A percentile compares a stretch with the other conserved stretches of the same genome.
phyloP scores from a whole-genome alignment of 495 filamentous ascomycete genomes.

The Daldinia loculata region DNA sequence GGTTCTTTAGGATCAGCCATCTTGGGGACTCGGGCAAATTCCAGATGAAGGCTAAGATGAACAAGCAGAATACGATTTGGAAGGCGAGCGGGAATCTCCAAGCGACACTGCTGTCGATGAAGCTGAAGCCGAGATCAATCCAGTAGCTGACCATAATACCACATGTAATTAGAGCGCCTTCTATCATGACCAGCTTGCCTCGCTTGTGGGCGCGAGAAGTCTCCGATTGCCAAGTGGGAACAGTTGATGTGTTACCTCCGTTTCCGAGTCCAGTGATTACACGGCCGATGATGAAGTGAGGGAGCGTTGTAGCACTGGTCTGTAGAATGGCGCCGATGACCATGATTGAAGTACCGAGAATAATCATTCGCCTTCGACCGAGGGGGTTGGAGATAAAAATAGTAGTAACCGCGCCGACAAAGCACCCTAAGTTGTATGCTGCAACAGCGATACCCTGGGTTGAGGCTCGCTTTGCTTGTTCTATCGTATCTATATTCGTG shows the following conservation, averaged over 20 bases:
- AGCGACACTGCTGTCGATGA: constrained; percentile 67
- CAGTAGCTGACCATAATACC: constrained; percentile 80
- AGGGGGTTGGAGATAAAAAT: constrained; percentile 78
- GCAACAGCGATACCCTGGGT: constrained; percentile 70
- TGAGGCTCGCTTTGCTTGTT: constrained; percentile 58
- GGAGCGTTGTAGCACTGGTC: constrained; percentile 64
- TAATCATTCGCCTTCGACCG: constrained; percentile 74
- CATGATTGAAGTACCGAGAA: constrained; percentile 75
- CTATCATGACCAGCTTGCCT: constrained; percentile 83
- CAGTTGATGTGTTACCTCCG: constrained; percentile 65
- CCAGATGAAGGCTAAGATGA: constrained; percentile 68
- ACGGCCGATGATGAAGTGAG: constrained; percentile 71
- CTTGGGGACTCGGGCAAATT: constrained; percentile 76
- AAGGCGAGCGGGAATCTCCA: constrained; percentile 82
- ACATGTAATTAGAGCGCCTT: constrained; percentile 74
- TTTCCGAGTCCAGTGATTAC: constrained; percentile 75
- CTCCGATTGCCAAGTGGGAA: constrained; percentile 83
- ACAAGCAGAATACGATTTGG: constrained; percentile 72
- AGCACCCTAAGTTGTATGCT: constrained; percentile 80
- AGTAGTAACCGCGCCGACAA: constrained; percentile 71
- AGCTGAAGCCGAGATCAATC: constrained; percentile 77
- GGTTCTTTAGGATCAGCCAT: constrained; percentile 76
- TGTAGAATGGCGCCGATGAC: constrained; percentile 73
- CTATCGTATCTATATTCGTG: constrained; percentile 36
- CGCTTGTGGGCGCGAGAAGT: constrained; percentile 76